Evolutionary conservation across 805 yeast genomes (phyloP).

Genomic region (Brettanomyces nanus): DNA sequence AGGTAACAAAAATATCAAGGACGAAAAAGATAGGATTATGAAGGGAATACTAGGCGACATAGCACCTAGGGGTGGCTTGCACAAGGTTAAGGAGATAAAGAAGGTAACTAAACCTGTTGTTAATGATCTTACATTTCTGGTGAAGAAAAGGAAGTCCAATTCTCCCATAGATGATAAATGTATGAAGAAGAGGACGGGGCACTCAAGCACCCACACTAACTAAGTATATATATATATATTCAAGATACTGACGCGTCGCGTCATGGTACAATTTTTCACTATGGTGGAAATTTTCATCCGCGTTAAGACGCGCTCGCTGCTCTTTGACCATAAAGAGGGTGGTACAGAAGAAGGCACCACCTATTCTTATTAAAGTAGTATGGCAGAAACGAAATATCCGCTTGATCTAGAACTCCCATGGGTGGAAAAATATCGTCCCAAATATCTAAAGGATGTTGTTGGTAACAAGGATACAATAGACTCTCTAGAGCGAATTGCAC

Average conservation of each 20-base stretch:
- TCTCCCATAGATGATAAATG: neutral
- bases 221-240: too few species aligned
- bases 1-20: slow-evolving; percentile 41
- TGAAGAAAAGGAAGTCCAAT: slow-evolving; percentile 38
- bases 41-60: slow-evolving; percentile 50
- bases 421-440: slow-evolving; percentile 97
- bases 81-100: neutral
- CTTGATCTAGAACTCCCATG: slow-evolving; percentile 27
- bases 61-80: slow-evolving; percentile 7
- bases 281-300: too few species aligned
- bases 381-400: slow-evolving; percentile 15
- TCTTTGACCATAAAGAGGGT: too few species aligned
- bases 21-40: slow-evolving; percentile 44
- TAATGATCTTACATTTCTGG: slow-evolving; percentile 57
- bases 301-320: too few species aligned
- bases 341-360: too few species aligned
- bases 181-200: too few species aligned
- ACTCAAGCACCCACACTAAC: too few species aligned
- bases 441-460: slow-evolving; percentile 70
- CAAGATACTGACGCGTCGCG: too few species aligned
- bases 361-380: too few species aligned
- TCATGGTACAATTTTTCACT: too few species aligned
- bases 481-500: slow-evolving; percentile 73
- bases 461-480: slow-evolving; percentile 90
- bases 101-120: slow-evolving; percentile 26